phyloP scores from a whole-genome alignment of 306 rosid genomes.

The Dalbergia cochinchinensis region DNA sequence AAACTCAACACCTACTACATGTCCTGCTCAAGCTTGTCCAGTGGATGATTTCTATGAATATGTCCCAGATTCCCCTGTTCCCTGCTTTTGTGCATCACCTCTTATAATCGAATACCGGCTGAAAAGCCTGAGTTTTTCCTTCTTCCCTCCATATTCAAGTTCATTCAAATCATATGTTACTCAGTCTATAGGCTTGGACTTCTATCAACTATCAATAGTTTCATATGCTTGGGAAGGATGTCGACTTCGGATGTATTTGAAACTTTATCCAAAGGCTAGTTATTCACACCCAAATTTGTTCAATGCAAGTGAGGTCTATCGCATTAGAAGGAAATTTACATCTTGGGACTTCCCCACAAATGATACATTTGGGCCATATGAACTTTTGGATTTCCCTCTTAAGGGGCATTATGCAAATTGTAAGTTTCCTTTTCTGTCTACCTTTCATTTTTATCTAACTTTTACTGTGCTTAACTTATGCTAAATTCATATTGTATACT shows the following conservation, averaged over 20 bases:
- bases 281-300: constrained; percentile 39
- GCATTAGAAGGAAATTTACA: constrained; percentile 46
- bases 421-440: constrained; percentile 57
- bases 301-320: constrained; percentile 62
- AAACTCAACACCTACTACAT: constrained; percentile 45
- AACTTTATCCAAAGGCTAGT: constrained; percentile 63
- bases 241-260: constrained; percentile 79
- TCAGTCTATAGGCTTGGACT: constrained; percentile 52
- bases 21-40: constrained; percentile 66
- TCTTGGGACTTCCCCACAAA: constrained; percentile 62
- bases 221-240: constrained; percentile 72
- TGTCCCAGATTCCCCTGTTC: constrained; percentile 57
- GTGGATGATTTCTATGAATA: constrained; percentile 64
- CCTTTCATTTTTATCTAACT: constrained; percentile 34
- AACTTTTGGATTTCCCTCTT: constrained; percentile 76
- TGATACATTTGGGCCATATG: constrained; percentile 90
- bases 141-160: constrained; percentile 63
- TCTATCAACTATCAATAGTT: constrained; percentile 65
- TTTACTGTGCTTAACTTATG: not conserved
- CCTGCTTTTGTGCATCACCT: constrained; percentile 85
- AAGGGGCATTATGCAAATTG: constrained; percentile 61
- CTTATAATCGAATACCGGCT: constrained; percentile 80
- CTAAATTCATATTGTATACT: not conserved
- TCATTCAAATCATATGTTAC: constrained; percentile 59
- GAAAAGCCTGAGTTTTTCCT: constrained; percentile 91